Conservation (phyloP, 2,329 filamentous ascomycete species). For the Myotisia sp. region DNA sequence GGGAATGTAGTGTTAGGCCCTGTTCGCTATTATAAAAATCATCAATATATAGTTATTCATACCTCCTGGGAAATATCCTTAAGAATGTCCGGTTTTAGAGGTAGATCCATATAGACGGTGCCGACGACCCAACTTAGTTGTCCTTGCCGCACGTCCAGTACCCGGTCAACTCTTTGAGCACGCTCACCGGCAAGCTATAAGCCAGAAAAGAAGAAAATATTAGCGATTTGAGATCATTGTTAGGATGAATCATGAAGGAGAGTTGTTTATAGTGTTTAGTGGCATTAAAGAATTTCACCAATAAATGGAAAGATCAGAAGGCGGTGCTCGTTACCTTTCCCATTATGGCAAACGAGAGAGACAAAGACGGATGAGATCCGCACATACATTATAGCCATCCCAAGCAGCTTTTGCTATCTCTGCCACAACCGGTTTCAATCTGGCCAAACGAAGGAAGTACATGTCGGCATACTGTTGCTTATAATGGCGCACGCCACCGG, state of each 20-base stretch:
- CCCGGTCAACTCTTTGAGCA: constrained; percentile 65
- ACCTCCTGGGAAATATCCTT: constrained; percentile 91
- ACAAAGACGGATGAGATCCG: constrained; percentile 4
- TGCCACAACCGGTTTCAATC: constrained; percentile 74
- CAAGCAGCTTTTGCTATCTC: constrained; percentile 59
- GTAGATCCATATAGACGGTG: constrained; percentile 95
- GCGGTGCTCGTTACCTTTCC: too few species aligned
- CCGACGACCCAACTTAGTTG: constrained; percentile 90
- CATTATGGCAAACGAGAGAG: too few species aligned
- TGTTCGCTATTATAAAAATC: not conserved
- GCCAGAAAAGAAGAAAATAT: constrained; percentile 3
- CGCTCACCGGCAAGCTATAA: constrained; percentile 56
- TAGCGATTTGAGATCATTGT: too few species aligned
- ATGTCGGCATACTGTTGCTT: constrained; percentile 94
- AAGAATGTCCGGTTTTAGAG: constrained; percentile 85
- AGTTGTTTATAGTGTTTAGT: too few species aligned
- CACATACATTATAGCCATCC: constrained; percentile 50
- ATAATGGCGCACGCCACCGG: constrained; percentile 52
- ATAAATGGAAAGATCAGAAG: not conserved
- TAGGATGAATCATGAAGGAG: too few species aligned
- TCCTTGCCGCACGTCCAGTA: constrained; percentile 89
- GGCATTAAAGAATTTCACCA: not conserved
- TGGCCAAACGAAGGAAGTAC: constrained; percentile 83
- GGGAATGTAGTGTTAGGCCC: not conserved
- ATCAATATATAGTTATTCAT: constrained; percentile 18